Conservation (phyloP, 2,329 filamentous ascomycete genomes). For the Penicillium sp. region DNA sequence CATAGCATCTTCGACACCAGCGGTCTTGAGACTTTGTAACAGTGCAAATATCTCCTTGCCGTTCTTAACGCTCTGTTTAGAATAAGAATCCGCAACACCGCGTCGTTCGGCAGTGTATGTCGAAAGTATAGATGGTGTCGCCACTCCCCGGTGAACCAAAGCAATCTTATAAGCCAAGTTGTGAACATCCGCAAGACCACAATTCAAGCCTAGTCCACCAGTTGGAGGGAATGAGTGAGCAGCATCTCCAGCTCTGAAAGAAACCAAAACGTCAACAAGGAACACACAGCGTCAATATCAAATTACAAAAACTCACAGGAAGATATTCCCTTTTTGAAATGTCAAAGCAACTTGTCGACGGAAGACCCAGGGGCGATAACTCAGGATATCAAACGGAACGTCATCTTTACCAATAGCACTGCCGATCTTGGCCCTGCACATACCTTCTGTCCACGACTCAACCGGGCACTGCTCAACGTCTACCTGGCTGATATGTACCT, state of each 20-base stretch:
- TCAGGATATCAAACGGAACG: constrained; percentile 40
- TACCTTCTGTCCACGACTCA: constrained; percentile 37
- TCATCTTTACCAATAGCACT: constrained; percentile 28
- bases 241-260: constrained; percentile 49
- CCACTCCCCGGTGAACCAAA: constrained; percentile 35
- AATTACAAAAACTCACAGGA: constrained; percentile 32
- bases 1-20: constrained; percentile 16
- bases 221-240: constrained; percentile 55
- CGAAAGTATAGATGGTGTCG: constrained; percentile 30
- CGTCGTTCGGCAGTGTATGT: constrained; percentile 41
- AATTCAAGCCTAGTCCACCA: constrained; percentile 56
- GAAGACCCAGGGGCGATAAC: constrained; percentile 44
- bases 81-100: constrained; percentile 41
- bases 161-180: constrained; percentile 49
- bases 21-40: constrained; percentile 39
- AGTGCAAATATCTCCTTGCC: constrained; percentile 44
- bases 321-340: constrained; percentile 38
- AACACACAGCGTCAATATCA: background rate
- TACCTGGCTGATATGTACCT: constrained; percentile 47
- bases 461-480: constrained; percentile 40
- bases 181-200: constrained; percentile 51
- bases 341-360: constrained; percentile 43
- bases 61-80: constrained; percentile 46
- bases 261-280: background rate
- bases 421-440: constrained; percentile 33